phyloP scores from a whole-genome alignment of 2,329 filamentous ascomycete species.

The Trichoderma atrobrunneum region DNA sequence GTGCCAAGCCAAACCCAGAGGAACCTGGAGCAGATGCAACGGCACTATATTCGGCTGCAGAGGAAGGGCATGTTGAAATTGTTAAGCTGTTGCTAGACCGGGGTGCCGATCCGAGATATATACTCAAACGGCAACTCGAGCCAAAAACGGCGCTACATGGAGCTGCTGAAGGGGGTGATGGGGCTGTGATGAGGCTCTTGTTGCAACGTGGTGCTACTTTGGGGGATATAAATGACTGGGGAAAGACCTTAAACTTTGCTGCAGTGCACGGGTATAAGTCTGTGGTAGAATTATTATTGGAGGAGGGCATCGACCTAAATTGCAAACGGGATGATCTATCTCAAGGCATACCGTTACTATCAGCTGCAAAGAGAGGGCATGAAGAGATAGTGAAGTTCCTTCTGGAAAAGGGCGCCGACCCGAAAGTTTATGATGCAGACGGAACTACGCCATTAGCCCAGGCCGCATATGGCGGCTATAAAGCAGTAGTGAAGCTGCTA shows the following conservation, averaged over 20 bases:
- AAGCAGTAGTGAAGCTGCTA: neutral
- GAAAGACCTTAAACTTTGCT: fast-evolving
- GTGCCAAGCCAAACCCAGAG: neutral
- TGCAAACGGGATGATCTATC: neutral
- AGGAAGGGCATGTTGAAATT: neutral
- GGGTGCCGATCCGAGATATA: neutral
- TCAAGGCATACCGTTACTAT: neutral
- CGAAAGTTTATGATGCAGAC: neutral
- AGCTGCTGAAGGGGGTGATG: fast-evolving
- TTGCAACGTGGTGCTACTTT: neutral
- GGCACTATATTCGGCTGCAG: neutral
- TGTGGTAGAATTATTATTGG: neutral
- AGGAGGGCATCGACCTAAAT: neutral
- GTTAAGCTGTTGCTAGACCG: neutral
- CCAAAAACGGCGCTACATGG: neutral
- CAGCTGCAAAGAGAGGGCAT: neutral
- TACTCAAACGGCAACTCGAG: neutral
- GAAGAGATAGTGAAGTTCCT: neutral
- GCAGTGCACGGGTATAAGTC: neutral
- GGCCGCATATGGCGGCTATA: neutral
- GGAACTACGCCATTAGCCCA: neutral
- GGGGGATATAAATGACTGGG: neutral
- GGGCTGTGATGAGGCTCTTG: neutral
- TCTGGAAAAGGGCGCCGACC: neutral
- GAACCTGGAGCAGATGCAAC: neutral